Conservation (phyloP, 2,329 filamentous ascomycete genomes). For the Neofusicoccum ribis region DNA sequence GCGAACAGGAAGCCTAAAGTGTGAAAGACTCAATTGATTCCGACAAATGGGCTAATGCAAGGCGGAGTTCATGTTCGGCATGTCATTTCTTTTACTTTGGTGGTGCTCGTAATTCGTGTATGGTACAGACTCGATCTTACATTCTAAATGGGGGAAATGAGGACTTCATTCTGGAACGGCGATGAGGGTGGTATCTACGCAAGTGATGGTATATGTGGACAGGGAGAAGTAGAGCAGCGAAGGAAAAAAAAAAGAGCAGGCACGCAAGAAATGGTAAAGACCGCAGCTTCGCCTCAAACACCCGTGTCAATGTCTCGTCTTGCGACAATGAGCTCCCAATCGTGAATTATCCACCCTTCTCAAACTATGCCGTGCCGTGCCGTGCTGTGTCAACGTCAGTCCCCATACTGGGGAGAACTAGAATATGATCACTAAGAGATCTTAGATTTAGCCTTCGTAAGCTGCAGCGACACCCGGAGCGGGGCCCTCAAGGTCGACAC, state of each 20-base stretch:
- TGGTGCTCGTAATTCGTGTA: neutral
- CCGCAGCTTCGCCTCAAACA: slow-evolving; percentile 9
- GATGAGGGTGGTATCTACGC: slow-evolving; percentile 14
- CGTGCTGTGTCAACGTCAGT: neutral
- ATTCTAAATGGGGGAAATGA: neutral
- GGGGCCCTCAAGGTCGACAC: slow-evolving; percentile 55
- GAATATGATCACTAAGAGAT: no score
- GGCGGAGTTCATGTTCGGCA: no score
- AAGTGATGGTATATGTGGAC: slow-evolving; percentile 16
- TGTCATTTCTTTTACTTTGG: neutral
- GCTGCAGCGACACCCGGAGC: slow-evolving; percentile 44
- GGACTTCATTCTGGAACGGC: neutral
- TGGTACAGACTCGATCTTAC: neutral
- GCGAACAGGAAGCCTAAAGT: no score
- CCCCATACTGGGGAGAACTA: neutral
- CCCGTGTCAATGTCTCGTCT: slow-evolving; percentile 1
- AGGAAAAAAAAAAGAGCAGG: neutral
- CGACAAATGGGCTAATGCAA: no score
- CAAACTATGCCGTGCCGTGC: neutral
- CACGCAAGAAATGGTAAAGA: slow-evolving; percentile 3
- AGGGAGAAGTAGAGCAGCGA: neutral
- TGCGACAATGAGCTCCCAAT: neutral
- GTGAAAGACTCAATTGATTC: no score
- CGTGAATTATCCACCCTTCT: neutral
- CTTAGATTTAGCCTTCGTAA: slow-evolving; percentile 23